Conservation (phyloP, 202 grass and related monocot genomes). For the Setaria italica region DNA sequence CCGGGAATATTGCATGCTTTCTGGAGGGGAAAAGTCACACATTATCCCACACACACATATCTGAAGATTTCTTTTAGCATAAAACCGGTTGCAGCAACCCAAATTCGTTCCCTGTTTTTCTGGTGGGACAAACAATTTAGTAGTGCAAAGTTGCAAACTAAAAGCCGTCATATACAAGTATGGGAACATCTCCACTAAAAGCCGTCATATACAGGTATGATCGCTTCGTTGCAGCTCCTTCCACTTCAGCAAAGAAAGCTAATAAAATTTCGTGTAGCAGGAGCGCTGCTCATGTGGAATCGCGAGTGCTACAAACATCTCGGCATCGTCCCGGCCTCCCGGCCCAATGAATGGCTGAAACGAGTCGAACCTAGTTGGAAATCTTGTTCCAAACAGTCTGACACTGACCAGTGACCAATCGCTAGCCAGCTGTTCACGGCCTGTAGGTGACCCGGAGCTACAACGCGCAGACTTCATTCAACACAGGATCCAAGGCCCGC, state of each 20-base stretch:
- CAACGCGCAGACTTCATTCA: neutral
- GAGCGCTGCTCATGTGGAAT: neutral
- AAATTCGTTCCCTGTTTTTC: neutral
- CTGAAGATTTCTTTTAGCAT: neutral
- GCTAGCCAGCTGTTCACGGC: neutral
- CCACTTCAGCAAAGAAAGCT: too few species aligned
- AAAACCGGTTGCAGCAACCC: neutral
- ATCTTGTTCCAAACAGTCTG: neutral
- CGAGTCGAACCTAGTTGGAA: neutral
- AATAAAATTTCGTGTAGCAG: too few species aligned
- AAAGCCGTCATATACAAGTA: neutral
- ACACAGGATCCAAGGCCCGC: slow-evolving; percentile 38
- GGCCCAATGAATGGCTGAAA: neutral
- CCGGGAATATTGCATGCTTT: slow-evolving; percentile 3
- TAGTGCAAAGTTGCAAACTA: neutral
- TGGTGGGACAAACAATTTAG: neutral
- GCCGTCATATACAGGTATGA: too few species aligned
- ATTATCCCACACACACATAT: too few species aligned
- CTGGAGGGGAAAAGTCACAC: neutral
- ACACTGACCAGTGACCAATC: neutral
- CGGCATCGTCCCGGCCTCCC: neutral
- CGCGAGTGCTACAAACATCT: neutral
- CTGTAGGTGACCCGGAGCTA: too few species aligned
- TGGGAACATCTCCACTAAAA: too few species aligned
- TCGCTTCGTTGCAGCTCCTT: too few species aligned